A percentile compares a stretch with the other conserved stretches of the same genome.
phyloP scores from a whole-genome alignment of 805 yeast genomes.

The Saturnispora dispora region DNA sequence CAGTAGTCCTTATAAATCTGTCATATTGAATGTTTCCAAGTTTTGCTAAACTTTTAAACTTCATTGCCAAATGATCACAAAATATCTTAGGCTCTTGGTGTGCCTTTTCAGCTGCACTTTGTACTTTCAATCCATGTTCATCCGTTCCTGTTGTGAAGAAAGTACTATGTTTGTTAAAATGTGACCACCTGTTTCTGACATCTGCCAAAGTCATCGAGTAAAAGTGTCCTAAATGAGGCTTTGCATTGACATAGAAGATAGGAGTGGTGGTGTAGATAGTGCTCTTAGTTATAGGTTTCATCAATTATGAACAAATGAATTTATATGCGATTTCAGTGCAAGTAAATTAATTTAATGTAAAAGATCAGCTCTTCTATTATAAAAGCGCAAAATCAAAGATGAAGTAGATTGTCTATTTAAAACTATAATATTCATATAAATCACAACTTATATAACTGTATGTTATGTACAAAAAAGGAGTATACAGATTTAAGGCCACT shows the following conservation, averaged over 20 bases:
- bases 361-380: neutral
- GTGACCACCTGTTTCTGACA: constrained; percentile 65
- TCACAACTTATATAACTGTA: neutral
- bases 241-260: constrained; percentile 91
- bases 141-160: constrained; percentile 87
- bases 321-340: neutral
- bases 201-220: constrained; percentile 84
- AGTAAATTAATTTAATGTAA: neutral
- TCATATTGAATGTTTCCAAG: constrained; percentile 50
- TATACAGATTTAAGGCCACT: neutral
- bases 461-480: neutral
- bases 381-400: neutral
- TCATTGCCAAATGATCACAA: constrained; percentile 59
- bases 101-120: constrained; percentile 62
- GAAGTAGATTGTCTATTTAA: neutral
- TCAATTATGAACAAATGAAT: neutral
- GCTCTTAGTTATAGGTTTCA: constrained; percentile 7
- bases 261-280: constrained; percentile 68
- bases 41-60: constrained; percentile 58
- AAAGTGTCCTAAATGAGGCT: constrained; percentile 89
- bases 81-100: constrained; percentile 49
- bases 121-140: constrained; percentile 93
- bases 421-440: neutral
- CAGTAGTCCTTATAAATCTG: constrained; percentile 87
- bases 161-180: constrained; percentile 33